These are phyloP conservation scores for Chalaropsis thielavioides DNA, from an alignment of 2,329 filamentous ascomycete species.

Conservation along the genomic window DNA sequence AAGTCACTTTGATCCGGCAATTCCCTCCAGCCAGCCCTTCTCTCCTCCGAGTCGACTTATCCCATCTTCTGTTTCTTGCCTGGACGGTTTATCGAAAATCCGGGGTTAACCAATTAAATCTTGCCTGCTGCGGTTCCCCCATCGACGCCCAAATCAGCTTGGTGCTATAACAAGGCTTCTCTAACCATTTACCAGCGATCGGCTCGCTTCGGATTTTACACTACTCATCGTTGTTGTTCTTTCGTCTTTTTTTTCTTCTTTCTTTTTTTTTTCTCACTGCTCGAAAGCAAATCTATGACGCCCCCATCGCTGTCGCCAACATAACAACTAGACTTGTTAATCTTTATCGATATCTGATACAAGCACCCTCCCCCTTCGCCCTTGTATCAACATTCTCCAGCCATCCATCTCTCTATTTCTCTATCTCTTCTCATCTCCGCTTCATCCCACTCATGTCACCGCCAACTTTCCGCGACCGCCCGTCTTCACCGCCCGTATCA, in stretches of 20 bases:
- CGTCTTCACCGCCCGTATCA: background rate
- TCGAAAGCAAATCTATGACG: too few species aligned
- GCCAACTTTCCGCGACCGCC: background rate
- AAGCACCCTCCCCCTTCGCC: background rate
- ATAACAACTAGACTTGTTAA: too few species aligned
- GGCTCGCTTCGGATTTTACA: background rate
- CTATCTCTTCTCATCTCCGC: background rate
- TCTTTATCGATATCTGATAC: too few species aligned
- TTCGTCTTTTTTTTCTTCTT: background rate
- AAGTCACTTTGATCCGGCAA: background rate
- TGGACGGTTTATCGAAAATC: background rate
- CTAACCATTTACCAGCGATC: background rate
- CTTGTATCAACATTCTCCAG: background rate
- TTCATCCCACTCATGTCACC: background rate
- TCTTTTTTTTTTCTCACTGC: background rate
- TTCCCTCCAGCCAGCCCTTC: background rate
- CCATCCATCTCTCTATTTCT: background rate
- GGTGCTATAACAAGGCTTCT: background rate
- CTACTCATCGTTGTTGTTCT: background rate
- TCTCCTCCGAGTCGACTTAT: background rate
- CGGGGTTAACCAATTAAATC: background rate
- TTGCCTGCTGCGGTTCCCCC: background rate
- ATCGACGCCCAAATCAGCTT: background rate
- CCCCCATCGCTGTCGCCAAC: too few species aligned
- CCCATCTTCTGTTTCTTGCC: background rate